Base-by-base conservation (phyloP, 371 early-diverging fungal genomes). In the Apophysomyces variabilis region DNA sequence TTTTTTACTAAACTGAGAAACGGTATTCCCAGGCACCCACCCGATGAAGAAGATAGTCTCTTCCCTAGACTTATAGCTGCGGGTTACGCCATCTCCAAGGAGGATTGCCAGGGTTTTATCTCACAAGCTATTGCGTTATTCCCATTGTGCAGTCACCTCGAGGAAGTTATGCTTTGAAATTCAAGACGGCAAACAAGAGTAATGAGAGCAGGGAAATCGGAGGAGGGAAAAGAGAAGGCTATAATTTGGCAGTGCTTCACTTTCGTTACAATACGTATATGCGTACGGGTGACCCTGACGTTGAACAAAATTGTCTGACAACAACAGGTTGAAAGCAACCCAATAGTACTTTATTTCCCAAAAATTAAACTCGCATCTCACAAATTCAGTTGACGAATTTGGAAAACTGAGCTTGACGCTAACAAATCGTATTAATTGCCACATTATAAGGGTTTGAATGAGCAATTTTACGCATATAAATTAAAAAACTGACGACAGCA, bases 1-100 rank as follows among this genome's bases (percentile, higher is more conserved):
- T 62, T 62, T 37, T 62, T 44, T 44, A 18, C 62, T 1, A 50
- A 46, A n/a, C 14, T 62, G 35, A 62, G 47, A 50, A 46, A 26
- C 12, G 54, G 54, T 21, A 50, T 21, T 3, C 54, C 54, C 21
- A 50, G 54, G 21, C 54, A 50, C 21, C 54, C 54, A 50, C 54
- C 54, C 1, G 54, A 50, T 21, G 54, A 50, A 21, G 54, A 50
- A 21, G 54, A 50, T 50, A 50, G 54, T 9, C 32, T 50, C 7
- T 50, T 50, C 21, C 54, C 54, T 5, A 50, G 54, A 11, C 54
- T 50, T 50, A 26, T 50, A 21, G 54, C 54, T 9, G 54, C 54
- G 21, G 54, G 54, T 21, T 50, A 50, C 21, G 54, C 54, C 21
- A 50, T 50, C 9, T 50, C 54, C 54, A 50, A 50, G 21, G 54